Conservation (phyloP, 345 rosid species). For the Eucalyptus albens region DNA sequence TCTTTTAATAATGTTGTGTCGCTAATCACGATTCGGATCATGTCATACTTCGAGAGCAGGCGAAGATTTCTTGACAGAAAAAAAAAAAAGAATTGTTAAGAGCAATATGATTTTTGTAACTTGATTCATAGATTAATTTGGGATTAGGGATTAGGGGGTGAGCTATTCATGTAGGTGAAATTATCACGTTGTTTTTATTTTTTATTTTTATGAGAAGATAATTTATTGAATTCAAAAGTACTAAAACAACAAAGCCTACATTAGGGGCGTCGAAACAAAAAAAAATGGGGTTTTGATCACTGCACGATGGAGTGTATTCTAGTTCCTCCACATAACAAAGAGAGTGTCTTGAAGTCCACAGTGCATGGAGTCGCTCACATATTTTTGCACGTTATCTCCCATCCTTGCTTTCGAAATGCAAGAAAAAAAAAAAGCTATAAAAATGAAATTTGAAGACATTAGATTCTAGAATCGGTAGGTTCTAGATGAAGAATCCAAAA, state of each 20-base stretch:
- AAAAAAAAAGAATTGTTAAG: not conserved
- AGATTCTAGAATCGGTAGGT: not conserved
- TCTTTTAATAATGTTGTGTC: not conserved
- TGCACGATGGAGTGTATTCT: not conserved
- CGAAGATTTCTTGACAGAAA: not conserved
- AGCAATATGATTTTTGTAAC: not conserved
- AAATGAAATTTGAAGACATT: not conserved
- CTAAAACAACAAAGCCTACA: too few relatives aligned
- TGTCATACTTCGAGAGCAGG: not conserved
- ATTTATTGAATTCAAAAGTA: too few relatives aligned
- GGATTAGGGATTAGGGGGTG: not conserved
- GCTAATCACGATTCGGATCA: rapidly evolving
- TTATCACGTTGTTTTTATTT: not conserved
- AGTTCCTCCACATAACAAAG: not conserved
- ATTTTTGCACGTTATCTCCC: not conserved
- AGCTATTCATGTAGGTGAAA: too few relatives aligned
- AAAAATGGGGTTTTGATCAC: not conserved
- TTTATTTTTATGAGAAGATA: too few relatives aligned
- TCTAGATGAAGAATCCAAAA: not conserved
- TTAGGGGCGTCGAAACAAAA: too few relatives aligned
- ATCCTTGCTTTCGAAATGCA: not conserved
- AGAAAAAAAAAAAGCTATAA: not conserved
- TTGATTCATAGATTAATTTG: not conserved
- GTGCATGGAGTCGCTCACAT: not conserved
- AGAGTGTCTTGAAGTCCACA: not conserved